Base-by-base conservation (phyloP, 1,284 basidiomycete genomes). In the Phlebopus sp. region DNA sequence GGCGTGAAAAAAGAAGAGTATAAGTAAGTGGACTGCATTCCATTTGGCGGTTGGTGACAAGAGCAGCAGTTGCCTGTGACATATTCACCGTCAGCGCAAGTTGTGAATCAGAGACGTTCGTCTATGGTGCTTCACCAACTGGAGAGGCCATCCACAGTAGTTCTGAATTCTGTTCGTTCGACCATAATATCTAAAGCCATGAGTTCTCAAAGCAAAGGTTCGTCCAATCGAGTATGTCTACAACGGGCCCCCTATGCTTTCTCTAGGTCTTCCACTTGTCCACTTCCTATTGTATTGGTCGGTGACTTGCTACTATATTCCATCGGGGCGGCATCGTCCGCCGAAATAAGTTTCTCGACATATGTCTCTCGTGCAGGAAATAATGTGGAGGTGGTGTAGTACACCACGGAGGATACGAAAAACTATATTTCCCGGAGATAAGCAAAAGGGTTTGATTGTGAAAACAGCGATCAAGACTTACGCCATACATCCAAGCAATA, bases 401-500 rank as follows among this genome's bases (percentile, higher is more conserved):
- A 82, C 15, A 83, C 67, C 25, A 54, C 44, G 2, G 68, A 68
- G 2, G 76, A 66, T 1, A 71, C 59, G 19, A 64, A 59, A 53
- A 77, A 75, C 72, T 77, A 50, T 17, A 7, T 51, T 44, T 11
- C 56, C 50, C 49, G 56, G 64, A 53, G 68, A 72, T 64, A 69
- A 44, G 36, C 51, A 17, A 17, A 17, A 29, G 8, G 27, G 27
- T 2, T 5, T 11, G 27, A 13, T 34, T 38, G 34, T 19, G 18
- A 47, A 47, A 14, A 45, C 10, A 37, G 36, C 30, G 32, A 41
- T 27, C 11, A 40, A 13, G 25, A 51, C 81, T 52, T 65, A 87
- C 84, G 29, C 86, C 84, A 49, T 81, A 85, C 8, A 87, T 55
- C 81, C 84, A 89, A 5, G 82, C 81, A 53, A 89, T 73, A 56